Conservation (phyloP, 805 yeast genomes). For the Lachancea quebecensis region DNA sequence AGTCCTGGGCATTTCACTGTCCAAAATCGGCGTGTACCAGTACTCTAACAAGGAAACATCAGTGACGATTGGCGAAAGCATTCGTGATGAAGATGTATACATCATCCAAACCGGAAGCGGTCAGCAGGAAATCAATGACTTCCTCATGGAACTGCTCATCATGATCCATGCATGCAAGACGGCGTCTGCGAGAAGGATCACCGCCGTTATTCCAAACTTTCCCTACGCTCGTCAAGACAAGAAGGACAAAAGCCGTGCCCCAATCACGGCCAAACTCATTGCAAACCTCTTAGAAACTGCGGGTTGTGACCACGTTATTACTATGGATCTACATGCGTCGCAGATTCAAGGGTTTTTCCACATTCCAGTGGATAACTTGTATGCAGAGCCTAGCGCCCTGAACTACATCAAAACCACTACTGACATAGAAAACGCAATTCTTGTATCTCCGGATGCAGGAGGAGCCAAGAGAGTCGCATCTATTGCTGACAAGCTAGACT, state of each 20-base stretch:
- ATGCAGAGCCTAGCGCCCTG: constrained; percentile 78
- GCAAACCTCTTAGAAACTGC: constrained; percentile 79
- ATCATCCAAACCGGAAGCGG: constrained; percentile 78
- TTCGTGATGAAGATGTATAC: constrained; percentile 78
- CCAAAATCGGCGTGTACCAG: constrained; percentile 57
- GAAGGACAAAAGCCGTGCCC: constrained; percentile 79
- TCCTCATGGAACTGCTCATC: constrained; percentile 64
- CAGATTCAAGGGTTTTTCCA: constrained; percentile 83
- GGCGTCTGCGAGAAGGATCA: constrained; percentile 76
- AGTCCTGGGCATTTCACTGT: constrained; percentile 51
- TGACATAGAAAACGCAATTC: constrained; percentile 55
- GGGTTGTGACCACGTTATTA: constrained; percentile 80
- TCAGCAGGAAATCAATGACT: constrained; percentile 59
- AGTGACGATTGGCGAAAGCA: constrained; percentile 72
- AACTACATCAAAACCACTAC: constrained; percentile 62
- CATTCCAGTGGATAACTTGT: constrained; percentile 76
- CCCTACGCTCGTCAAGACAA: constrained; percentile 88
- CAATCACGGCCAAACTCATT: constrained; percentile 77
- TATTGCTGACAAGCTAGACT: constrained; percentile 69
- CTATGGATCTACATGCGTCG: constrained; percentile 85
- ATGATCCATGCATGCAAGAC: constrained; percentile 79
- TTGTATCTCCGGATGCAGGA: constrained; percentile 84
- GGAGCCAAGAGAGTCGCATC: constrained; percentile 89
- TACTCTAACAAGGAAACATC: constrained; percentile 70
- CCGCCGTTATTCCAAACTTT: constrained; percentile 76